Conservation (phyloP, 2,329 filamentous ascomycete genomes). For the Penicillium paneum region DNA sequence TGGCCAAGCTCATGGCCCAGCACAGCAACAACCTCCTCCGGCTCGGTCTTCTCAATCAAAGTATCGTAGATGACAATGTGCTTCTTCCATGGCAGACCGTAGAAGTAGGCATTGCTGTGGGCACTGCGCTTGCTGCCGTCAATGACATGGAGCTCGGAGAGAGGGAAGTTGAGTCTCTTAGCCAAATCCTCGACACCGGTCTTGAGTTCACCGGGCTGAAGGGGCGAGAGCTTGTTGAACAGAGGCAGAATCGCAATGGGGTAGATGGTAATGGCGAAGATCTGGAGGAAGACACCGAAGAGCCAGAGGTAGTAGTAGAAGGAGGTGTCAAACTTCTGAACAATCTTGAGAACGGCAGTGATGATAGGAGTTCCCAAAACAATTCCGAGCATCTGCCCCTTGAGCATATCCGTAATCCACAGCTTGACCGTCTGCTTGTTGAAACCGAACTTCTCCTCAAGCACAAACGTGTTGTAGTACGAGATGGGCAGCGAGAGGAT, state of each 20-base stretch:
- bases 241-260: conserved; percentile 89
- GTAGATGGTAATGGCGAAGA: conserved; percentile 95
- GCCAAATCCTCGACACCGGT: conserved; percentile 81
- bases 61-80: conserved; percentile 99
- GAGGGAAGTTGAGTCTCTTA: conserved; percentile 79
- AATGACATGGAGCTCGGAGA: conserved; percentile 91
- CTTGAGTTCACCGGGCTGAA: conserved; percentile 85
- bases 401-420: conserved; percentile 87
- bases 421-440: conserved; percentile 94
- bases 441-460: conserved; percentile 97
- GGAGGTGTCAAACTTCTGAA: conserved; percentile 85
- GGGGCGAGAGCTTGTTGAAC: conserved; percentile 96
- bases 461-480: conserved; percentile 90
- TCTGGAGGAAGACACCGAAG: conserved; percentile 82
- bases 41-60: conserved; percentile 88
- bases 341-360: conserved; percentile 86
- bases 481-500: conserved; percentile 73
- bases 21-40: conserved; percentile 90
- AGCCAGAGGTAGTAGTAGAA: conserved; percentile 99
- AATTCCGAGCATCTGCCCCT: conserved; percentile 78
- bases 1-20: conserved; percentile 94
- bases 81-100: conserved; percentile 98
- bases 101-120: conserved; percentile 93
- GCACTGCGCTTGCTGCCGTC: conserved; percentile 84
- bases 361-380: conserved; percentile 83